Percentiles rank a stretch among this genome's conserved stretches.
Conservation (phyloP, 2,329 filamentous ascomycete species). For the Iodosphaeria phyllophila region DNA sequence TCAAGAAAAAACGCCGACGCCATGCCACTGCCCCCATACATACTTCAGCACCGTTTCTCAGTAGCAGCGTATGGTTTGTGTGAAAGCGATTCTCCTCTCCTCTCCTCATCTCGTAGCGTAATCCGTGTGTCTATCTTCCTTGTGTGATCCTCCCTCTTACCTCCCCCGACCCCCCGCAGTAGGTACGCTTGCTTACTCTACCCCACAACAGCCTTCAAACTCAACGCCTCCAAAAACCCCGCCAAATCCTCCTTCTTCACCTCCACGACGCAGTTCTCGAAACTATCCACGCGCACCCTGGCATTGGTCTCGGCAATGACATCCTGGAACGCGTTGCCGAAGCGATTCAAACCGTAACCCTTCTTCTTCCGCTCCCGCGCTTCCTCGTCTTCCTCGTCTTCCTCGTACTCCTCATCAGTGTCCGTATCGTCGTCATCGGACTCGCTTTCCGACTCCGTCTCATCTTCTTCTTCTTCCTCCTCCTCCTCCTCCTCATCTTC, state of each 20-base stretch:
- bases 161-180: too few relatives aligned
- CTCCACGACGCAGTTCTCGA: slow-evolving; percentile 93
- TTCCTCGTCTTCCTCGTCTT: slow-evolving; percentile 31
- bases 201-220: slow-evolving; percentile 70
- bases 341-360: slow-evolving; percentile 67
- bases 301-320: slow-evolving; percentile 84
- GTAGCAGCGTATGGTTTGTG: too few relatives aligned
- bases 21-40: too few relatives aligned
- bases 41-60: too few relatives aligned
- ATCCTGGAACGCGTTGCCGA: slow-evolving; percentile 89
- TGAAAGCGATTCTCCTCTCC: too few relatives aligned
- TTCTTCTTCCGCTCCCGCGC: slow-evolving; percentile 33
- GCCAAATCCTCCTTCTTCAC: slow-evolving; percentile 91
- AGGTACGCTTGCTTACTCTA: slow-evolving; percentile 18
- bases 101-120: too few relatives aligned
- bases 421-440: slow-evolving; percentile 35
- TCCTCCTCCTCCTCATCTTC: slow-evolving; percentile 26
- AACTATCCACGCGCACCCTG: slow-evolving; percentile 80
- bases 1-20: too few relatives aligned
- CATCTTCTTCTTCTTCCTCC: slow-evolving; percentile 27
- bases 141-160: too few relatives aligned
- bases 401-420: slow-evolving; percentile 22
- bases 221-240: slow-evolving; percentile 79
- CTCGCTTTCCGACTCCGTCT: slow-evolving; percentile 27
- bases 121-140: too few relatives aligned